Percentiles rank a stretch among this genome's conserved stretches.
phyloP scores from a whole-genome alignment of 225 moss, liverwort and hornwort species.

The Marchantia polymorpha region DNA sequence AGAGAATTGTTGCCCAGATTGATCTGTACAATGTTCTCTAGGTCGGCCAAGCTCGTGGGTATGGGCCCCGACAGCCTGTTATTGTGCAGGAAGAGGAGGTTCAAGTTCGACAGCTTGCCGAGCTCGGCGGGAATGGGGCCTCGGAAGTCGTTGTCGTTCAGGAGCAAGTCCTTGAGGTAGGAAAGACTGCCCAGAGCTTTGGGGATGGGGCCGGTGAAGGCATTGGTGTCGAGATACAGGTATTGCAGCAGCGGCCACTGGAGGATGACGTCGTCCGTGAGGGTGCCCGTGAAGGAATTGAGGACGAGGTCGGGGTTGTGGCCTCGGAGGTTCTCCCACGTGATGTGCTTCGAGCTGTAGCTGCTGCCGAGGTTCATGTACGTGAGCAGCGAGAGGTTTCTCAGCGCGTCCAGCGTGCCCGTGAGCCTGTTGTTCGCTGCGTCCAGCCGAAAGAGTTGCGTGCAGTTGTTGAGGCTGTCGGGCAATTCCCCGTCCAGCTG shows the following conservation, averaged over 20 bases:
- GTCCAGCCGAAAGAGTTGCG: neutral
- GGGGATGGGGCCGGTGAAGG: neutral
- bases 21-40: neutral
- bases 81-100: neutral
- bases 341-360: neutral
- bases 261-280: neutral
- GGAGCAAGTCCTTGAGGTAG: neutral
- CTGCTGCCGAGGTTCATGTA: neutral
- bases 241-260: neutral
- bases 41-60: neutral
- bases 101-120: conserved; percentile 14
- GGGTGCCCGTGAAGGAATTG: neutral
- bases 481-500: conserved; percentile 17
- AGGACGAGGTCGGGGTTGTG: neutral
- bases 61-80: conserved; percentile 7
- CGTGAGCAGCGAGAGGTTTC: neutral
- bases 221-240: conserved; percentile 1
- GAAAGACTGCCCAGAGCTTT: neutral
- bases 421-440: neutral
- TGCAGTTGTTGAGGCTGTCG: neutral
- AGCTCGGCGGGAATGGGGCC: conserved; percentile 22
- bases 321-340: neutral
- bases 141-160: neutral
- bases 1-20: conserved; percentile 8
- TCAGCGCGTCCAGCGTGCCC: neutral